Conservation (phyloP, 2,329 filamentous ascomycete species). For the Penicillium sp. region DNA sequence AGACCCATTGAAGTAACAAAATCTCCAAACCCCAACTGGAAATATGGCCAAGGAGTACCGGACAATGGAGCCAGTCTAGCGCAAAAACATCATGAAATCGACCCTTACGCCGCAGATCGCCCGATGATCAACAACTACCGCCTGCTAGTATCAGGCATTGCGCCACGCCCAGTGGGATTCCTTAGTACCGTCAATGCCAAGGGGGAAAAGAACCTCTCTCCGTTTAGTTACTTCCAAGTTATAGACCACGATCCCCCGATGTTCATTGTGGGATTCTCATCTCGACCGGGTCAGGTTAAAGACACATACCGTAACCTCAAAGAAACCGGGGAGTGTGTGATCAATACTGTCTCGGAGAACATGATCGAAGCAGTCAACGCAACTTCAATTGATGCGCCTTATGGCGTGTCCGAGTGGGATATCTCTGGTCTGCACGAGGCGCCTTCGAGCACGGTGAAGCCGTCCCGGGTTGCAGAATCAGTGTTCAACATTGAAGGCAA, state of each 20-base stretch:
- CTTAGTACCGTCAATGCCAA: constrained; percentile 57
- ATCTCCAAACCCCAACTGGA: constrained; percentile 37
- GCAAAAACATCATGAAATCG: constrained; percentile 60
- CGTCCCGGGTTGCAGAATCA: constrained; percentile 74
- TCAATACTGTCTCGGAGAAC: constrained; percentile 82
- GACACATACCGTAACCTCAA: constrained; percentile 72
- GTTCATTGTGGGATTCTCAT: constrained; percentile 64
- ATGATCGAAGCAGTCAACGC: constrained; percentile 84
- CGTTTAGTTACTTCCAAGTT: constrained; percentile 80
- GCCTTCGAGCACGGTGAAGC: constrained; percentile 61
- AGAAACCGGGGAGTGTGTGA: constrained; percentile 70
- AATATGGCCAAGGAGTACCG: constrained; percentile 22
- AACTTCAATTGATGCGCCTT: constrained; percentile 71
- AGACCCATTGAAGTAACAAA: constrained; percentile 34
- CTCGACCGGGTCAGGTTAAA: constrained; percentile 61
- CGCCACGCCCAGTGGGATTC: constrained; percentile 74
- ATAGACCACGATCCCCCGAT: constrained; percentile 80
- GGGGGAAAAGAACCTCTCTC: constrained; percentile 72
- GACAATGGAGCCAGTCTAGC: constrained; percentile 13
- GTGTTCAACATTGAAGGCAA: constrained; percentile 78
- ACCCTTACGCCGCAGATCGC: constrained; percentile 70
- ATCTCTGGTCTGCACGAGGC: constrained; percentile 71
- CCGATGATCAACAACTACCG: constrained; percentile 77
- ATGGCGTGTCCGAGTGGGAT: constrained; percentile 74
- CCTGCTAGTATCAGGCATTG: constrained; percentile 74